Conservation (phyloP, 2,329 filamentous ascomycete species). For the Magnaporthiopsis poae region DNA sequence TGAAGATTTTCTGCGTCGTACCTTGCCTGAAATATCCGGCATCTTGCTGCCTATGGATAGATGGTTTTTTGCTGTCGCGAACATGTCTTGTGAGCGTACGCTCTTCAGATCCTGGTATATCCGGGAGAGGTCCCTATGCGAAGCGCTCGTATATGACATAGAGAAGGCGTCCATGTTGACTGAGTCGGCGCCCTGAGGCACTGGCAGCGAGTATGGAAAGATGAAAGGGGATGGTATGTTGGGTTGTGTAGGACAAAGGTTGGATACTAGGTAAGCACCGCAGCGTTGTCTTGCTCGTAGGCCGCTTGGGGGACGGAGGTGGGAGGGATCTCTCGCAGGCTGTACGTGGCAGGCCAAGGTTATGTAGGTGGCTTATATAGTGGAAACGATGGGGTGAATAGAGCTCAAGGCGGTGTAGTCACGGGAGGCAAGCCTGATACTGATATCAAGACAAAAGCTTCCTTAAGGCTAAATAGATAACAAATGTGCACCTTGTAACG, state of each 20-base stretch:
- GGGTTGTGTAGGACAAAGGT: background rate
- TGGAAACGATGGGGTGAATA: background rate
- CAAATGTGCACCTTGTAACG: background rate
- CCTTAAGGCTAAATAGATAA: background rate
- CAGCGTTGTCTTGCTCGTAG: background rate
- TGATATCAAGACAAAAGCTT: background rate
- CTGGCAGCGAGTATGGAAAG: background rate
- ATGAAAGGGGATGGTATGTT: background rate
- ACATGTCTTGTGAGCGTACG: slow-evolving; percentile 27
- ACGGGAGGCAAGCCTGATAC: background rate
- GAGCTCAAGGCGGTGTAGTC: background rate
- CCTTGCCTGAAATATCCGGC: background rate
- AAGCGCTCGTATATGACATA: slow-evolving; percentile 36
- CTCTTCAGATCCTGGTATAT: slow-evolving; percentile 42
- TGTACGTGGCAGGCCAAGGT: background rate
- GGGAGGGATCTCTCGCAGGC: background rate
- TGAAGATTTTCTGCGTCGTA: background rate
- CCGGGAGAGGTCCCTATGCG: slow-evolving; percentile 32
- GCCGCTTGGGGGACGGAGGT: background rate
- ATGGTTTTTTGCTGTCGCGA: slow-evolving; percentile 13
- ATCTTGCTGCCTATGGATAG: background rate
- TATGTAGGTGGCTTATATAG: background rate
- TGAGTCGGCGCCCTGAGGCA: too few species aligned
- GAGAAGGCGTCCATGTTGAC: slow-evolving; percentile 41
- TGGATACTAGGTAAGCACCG: background rate